These are phyloP conservation scores for Ascoidea asiatica DNA, from an alignment of 805 yeast species.

Conservation along the genomic window DNA sequence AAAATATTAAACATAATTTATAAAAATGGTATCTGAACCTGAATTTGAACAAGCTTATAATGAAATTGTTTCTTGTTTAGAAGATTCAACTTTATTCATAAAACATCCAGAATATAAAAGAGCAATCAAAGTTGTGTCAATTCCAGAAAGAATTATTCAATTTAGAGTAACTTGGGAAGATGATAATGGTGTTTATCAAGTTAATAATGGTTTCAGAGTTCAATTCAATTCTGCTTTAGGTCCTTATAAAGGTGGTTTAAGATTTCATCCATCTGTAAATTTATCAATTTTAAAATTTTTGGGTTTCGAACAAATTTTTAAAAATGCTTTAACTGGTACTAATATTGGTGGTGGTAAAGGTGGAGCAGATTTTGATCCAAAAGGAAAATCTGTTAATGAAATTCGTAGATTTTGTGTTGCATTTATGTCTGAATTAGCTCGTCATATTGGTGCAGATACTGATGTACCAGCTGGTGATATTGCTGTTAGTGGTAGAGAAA, in stretches of 20 bases:
- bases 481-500: slow-evolving; percentile 95
- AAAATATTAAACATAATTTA: neutral
- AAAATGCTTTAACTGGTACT: slow-evolving; percentile 94
- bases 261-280: slow-evolving; percentile 96
- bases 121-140: slow-evolving; percentile 78
- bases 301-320: slow-evolving; percentile 97
- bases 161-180: slow-evolving; percentile 98
- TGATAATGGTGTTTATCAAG: slow-evolving; percentile 82
- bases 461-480: slow-evolving; percentile 99
- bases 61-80: slow-evolving; percentile 79
- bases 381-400: slow-evolving; percentile 85
- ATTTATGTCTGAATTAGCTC: slow-evolving; percentile 89
- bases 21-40: slow-evolving; percentile 44
- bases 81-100: slow-evolving; percentile 81
- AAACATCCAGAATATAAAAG: slow-evolving; percentile 83
- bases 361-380: slow-evolving; percentile 96
- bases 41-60: slow-evolving; percentile 98
- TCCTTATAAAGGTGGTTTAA: slow-evolving; percentile 97
- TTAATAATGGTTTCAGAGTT: slow-evolving; percentile 95
- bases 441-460: slow-evolving; percentile 94
- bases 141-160: slow-evolving; percentile 93
- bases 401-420: slow-evolving; percentile 94
- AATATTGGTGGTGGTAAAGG: slow-evolving; percentile 99
- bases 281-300: slow-evolving; percentile 88
- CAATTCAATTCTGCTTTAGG: slow-evolving; percentile 98